These are phyloP conservation scores for Sporobolomyces pararoseus DNA, from an alignment of 768 basidiomycete species.

Conservation along the genomic window DNA sequence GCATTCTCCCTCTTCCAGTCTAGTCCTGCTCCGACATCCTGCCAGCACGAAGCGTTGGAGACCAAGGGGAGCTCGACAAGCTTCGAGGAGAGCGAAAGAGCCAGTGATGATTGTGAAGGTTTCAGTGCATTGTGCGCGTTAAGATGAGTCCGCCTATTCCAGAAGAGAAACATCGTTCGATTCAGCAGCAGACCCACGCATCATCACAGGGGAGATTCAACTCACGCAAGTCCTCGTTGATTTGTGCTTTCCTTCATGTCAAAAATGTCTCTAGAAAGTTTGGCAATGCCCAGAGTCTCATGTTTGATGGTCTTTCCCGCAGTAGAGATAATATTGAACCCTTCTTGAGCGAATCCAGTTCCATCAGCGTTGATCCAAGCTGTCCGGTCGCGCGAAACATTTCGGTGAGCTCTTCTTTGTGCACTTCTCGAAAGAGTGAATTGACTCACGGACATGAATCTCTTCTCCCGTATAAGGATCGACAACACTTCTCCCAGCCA, in stretches of 20 bases:
- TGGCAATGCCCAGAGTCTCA: conserved; percentile 22
- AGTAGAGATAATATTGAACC: conserved; percentile 11
- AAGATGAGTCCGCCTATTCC: background rate
- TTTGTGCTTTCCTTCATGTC: background rate
- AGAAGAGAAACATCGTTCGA: background rate
- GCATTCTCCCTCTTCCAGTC: background rate
- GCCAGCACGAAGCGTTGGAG: background rate
- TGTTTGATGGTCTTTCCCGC: conserved; percentile 7
- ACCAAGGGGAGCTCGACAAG: background rate
- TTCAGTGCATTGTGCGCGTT: background rate
- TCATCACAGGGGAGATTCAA: background rate
- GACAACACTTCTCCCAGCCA: background rate
- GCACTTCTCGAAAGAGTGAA: background rate
- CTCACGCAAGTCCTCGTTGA: conserved; percentile 10
- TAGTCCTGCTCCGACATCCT: background rate
- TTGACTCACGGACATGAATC: background rate
- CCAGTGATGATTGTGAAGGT: background rate
- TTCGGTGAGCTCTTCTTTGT: background rate
- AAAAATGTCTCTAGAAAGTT: conserved; percentile 11
- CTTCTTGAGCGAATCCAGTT: conserved; percentile 41
- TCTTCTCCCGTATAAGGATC: background rate
- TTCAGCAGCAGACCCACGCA: too few relatives aligned
- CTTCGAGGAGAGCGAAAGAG: background rate
- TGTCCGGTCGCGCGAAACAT: background rate
- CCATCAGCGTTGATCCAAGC: conserved; percentile 36